Conservation (phyloP, 345 rosid genomes). For the Corchorus olitorius region DNA sequence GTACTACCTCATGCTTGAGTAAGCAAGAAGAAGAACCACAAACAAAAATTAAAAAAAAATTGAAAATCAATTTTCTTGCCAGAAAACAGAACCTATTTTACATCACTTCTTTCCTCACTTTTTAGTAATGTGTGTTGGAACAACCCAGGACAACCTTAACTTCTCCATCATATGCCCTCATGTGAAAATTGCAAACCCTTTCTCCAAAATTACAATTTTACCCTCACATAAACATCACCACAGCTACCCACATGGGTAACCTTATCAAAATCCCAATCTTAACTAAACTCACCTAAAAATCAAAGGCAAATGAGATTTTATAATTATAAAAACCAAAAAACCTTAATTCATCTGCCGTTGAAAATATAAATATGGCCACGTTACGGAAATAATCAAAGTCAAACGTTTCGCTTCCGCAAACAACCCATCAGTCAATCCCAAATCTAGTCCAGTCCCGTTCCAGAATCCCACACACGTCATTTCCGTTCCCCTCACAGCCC, state of each 20-base stretch:
- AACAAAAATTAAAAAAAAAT: background rate
- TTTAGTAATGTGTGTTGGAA: constrained; percentile 37
- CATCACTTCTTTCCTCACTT: background rate
- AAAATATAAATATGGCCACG: background rate
- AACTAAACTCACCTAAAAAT: background rate
- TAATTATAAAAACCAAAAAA: background rate
- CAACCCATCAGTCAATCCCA: constrained; percentile 25
- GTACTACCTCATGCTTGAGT: background rate
- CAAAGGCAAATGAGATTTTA: too few relatives aligned
- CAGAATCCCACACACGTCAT: constrained; percentile 23
- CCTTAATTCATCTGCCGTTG: constrained; percentile 5
- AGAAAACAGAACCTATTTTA: background rate
- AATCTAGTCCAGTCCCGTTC: constrained; percentile 2
- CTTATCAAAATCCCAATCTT: background rate
- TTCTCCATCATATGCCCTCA: constrained; percentile 32
- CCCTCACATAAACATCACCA: background rate
- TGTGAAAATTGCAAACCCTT: constrained; percentile 9
- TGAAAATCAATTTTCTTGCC: background rate
- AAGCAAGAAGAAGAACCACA: background rate
- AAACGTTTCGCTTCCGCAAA: background rate
- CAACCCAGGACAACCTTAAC: constrained; percentile 54
- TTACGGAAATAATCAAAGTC: constrained; percentile 21
- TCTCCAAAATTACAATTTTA: background rate
- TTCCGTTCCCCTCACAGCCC: constrained; percentile 31
- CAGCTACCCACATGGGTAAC: background rate